Base-by-base conservation (phyloP, 805 yeast species). In the Schwanniomyces vanrijiae region DNA sequence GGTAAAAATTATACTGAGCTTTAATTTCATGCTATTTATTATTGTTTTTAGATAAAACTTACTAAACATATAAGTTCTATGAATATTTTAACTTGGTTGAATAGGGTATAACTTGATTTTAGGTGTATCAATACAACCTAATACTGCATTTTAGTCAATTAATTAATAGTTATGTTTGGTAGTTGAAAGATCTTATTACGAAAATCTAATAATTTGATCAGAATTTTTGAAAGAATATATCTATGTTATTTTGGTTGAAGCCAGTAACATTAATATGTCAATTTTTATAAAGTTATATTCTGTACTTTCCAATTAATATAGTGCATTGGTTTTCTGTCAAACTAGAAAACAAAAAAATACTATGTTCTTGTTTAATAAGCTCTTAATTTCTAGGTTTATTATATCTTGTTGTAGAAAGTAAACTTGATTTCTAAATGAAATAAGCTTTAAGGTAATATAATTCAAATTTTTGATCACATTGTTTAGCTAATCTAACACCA, bases 211-310 rank as follows among this genome's bases (percentile, higher is more conserved):
- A 37, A 60, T 57, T 1, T 51, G 50, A 45, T 66, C 68, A 16
- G 64, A 52, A 9, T 68, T 65, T 31, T 42, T 40, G 31, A 67
- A 64, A 53, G 13, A 62, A 65, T 34, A 52, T 31, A 25, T 56
- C 64, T n/a, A 61, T 55, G 52, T 66, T 67, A 31, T 51, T 49
- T 39, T 55, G 50, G 51, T 66, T 66, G 58, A 67, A 56, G 13
- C 72, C 67, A 8, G 71, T 70, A 42, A 67, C 58, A 50, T 67
- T 67, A 43, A 67, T 68, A 37, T 71, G 54, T 2, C 72, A 68
- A 44, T 55, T 54, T 29, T 48, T 47, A 19, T 69, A 63, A 11
- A 62, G 59, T 50, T 66, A 66, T 22, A 66, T 55, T 42, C 64
- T 69, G 50, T 54, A 55, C 48, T 62, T 58, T 25, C 55, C 57